A percentile compares a stretch with the other conserved stretches of the same genome.
phyloP scores from a whole-genome alignment of 495 filamentous ascomycete genomes.

The Cercophora newfieldiana region DNA sequence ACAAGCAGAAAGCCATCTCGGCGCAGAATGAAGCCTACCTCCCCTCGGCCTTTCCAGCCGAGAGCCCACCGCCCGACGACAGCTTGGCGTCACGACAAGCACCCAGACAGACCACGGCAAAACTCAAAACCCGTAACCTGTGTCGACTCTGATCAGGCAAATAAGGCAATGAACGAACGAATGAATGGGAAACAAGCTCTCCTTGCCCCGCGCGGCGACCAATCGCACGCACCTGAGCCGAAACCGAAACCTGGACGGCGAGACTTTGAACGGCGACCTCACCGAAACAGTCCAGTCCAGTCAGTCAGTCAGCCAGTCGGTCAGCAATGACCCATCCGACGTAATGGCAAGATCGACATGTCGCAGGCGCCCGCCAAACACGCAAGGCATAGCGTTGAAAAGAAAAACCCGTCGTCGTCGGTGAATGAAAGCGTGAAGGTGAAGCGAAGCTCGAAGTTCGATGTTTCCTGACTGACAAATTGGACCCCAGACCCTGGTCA shows the following conservation, averaged over 20 bases:
- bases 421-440: neutral
- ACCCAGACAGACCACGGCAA: no score
- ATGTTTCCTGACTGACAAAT: neutral
- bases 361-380: no score
- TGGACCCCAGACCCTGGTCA: constrained; percentile 4
- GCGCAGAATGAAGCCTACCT: neutral
- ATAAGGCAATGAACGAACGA: no score
- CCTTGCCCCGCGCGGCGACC: neutral
- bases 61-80: neutral
- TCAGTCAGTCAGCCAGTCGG: no score
- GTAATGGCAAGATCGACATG: constrained; percentile 2
- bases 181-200: no score
- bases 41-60: neutral
- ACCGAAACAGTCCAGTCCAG: no score
- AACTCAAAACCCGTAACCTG: constrained; percentile 3
- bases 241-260: no score
- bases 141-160: constrained; percentile 1
- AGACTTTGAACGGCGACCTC: no score
- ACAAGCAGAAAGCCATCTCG: neutral
- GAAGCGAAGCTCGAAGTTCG: neutral
- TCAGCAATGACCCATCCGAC: neutral
- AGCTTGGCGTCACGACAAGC: neutral
- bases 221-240: neutral
- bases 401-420: no score
- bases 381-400: no score